Evolutionary conservation across 805 yeast genomes (phyloP).

Genomic region (Wickerhamiella azyma): DNA sequence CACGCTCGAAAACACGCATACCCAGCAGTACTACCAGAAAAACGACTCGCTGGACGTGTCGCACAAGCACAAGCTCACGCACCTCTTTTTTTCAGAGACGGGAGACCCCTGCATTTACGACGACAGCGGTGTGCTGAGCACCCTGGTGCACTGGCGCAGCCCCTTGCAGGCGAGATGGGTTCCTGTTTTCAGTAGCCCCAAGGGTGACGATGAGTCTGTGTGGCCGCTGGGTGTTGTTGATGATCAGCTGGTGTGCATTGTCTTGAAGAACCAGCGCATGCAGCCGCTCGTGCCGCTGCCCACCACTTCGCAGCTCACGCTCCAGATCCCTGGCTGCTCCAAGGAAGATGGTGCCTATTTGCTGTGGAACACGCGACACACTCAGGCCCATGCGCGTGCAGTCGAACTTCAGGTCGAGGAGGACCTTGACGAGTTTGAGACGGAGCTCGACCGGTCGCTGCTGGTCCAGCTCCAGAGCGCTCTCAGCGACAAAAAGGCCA

Average conservation of each 20-base stretch:
- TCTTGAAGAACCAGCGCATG: slow-evolving; percentile 46
- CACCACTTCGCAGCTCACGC: slow-evolving; percentile 63
- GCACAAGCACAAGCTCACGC: slow-evolving; percentile 31
- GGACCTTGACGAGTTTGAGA: slow-evolving; percentile 38
- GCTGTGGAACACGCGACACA: slow-evolving; percentile 18
- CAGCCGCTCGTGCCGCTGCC: slow-evolving; percentile 81
- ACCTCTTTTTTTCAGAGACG: slow-evolving; percentile 70
- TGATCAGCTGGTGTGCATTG: slow-evolving; percentile 49
- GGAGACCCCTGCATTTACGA: slow-evolving; percentile 89
- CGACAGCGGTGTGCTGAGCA: slow-evolving; percentile 54
- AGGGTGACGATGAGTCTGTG: slow-evolving; percentile 45
- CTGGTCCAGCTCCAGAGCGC: slow-evolving; percentile 61
- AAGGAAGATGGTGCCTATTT: slow-evolving; percentile 18
- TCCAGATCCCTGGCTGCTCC: slow-evolving; percentile 46
- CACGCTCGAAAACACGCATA: slow-evolving; percentile 35
- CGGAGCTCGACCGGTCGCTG: slow-evolving; percentile 61
- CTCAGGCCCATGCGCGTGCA: slow-evolving; percentile 18
- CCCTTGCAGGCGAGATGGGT: slow-evolving; percentile 72
- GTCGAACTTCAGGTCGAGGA: slow-evolving; percentile 29
- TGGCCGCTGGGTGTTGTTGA: slow-evolving; percentile 84
- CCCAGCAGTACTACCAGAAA: slow-evolving; percentile 27
- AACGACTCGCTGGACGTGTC: slow-evolving; percentile 26
- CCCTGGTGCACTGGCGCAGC: slow-evolving; percentile 67
- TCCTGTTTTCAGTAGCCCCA: slow-evolving; percentile 56
- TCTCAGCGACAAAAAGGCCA: slow-evolving; percentile 50